These are phyloP conservation scores for Dillenia suffruticosa DNA, from an alignment of 164 flowering plant genomes.

Conservation along the genomic window DNA sequence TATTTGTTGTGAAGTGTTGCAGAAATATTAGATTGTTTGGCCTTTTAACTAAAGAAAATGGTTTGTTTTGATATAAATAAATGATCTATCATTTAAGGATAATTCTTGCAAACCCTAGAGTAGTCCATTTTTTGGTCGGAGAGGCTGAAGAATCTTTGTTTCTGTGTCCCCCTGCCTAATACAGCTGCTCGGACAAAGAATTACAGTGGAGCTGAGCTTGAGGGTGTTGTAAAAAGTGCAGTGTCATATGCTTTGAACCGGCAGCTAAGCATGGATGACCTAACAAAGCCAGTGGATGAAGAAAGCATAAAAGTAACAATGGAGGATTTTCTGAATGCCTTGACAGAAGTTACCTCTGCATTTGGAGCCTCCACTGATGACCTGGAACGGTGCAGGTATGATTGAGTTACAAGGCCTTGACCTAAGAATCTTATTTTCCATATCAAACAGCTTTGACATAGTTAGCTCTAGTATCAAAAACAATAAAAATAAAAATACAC, in stretches of 20 bases:
- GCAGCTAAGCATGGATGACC: slow-evolving; percentile 85
- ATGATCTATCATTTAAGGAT: too few relatives aligned
- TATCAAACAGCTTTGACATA: too few relatives aligned
- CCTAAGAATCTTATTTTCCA: too few relatives aligned
- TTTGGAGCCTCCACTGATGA: slow-evolving; percentile 98
- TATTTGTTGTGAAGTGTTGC: too few relatives aligned
- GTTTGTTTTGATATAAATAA: too few relatives aligned
- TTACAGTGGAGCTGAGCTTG: slow-evolving; percentile 98
- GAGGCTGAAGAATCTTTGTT: neutral
- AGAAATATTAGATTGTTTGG: too few relatives aligned
- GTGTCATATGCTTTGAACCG: slow-evolving; percentile 93
- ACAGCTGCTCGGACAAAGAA: slow-evolving; percentile 97
- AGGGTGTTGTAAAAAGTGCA: slow-evolving; percentile 99
- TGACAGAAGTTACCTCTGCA: slow-evolving; percentile 80
- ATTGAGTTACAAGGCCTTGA: neutral
- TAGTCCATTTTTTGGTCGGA: neutral
- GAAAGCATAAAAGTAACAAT: slow-evolving; percentile 92
- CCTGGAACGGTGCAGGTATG: slow-evolving; percentile 86
- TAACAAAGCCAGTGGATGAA: slow-evolving; percentile 90
- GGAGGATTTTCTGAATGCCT: slow-evolving; percentile 86
- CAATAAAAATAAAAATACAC: too few relatives aligned
- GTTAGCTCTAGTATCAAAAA: too few relatives aligned
- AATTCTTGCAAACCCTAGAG: neutral
- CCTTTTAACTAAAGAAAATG: too few relatives aligned
- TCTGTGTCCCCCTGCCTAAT: slow-evolving; percentile 7